Evolutionary conservation across 2,329 filamentous ascomycete genomes (phyloP).

Genomic region (Hypocrella siamensis): DNA sequence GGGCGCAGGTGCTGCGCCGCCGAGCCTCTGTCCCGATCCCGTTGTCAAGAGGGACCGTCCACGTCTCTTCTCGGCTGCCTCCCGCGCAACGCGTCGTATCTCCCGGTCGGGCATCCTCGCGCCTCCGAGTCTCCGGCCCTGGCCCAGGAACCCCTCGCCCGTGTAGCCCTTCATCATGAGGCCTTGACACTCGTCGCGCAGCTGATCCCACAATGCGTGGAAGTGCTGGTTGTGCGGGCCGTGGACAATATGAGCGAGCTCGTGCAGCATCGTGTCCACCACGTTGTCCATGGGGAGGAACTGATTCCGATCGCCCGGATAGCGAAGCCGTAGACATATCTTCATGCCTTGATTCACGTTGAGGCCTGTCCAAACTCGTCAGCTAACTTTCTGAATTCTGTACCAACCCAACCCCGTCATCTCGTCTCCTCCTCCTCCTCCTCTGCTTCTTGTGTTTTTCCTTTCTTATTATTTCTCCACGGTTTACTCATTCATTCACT

Average conservation of each 20-base stretch:
- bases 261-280: slow-evolving; percentile 85
- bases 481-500: no score
- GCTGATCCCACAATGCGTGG: slow-evolving; percentile 74
- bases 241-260: slow-evolving; percentile 76
- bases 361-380: slow-evolving; percentile 31
- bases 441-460: no score
- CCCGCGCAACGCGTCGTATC: slow-evolving; percentile 57
- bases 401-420: no score
- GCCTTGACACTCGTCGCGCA: slow-evolving; percentile 70
- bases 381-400: neutral
- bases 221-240: slow-evolving; percentile 75
- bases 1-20: slow-evolving; percentile 37
- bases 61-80: slow-evolving; percentile 56
- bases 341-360: slow-evolving; percentile 64
- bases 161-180: slow-evolving; percentile 72
- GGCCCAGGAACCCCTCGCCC: slow-evolving; percentile 71
- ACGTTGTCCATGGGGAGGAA: slow-evolving; percentile 72
- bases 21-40: slow-evolving; percentile 57
- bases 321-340: slow-evolving; percentile 70
- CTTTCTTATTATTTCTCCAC: no score
- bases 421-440: no score
- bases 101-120: slow-evolving; percentile 50
- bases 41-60: slow-evolving; percentile 37
- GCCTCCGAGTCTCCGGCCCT: slow-evolving; percentile 61
- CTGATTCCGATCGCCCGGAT: slow-evolving; percentile 55